These are phyloP conservation scores for Dendrocalamus sinicus DNA, from an alignment of 176 grass and related monocot genomes.

Conservation along the genomic window DNA sequence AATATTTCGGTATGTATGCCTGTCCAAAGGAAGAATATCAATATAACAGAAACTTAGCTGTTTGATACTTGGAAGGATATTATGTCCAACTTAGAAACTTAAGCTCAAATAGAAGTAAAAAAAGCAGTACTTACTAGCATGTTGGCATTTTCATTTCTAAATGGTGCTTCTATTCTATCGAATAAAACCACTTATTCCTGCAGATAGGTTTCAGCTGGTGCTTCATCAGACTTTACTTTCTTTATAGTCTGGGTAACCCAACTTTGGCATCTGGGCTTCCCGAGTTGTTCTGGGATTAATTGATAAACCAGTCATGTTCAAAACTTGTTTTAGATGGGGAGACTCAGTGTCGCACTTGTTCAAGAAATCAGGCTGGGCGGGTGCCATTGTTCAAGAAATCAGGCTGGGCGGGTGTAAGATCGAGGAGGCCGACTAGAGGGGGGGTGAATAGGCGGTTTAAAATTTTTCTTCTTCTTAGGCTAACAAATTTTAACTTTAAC, in stretches of 20 bases:
- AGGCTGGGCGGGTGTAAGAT: too few species aligned
- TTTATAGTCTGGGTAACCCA: not conserved
- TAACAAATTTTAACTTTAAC: too few species aligned
- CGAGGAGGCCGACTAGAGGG: too few species aligned
- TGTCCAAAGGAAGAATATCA: slow-evolving; percentile 2
- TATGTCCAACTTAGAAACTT: not conserved
- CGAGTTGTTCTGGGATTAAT: not conserved
- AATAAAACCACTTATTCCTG: not conserved
- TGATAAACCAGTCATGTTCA: not conserved
- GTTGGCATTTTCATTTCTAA: not conserved
- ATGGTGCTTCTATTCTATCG: not conserved
- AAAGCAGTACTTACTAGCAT: not conserved
- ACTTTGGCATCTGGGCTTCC: not conserved
- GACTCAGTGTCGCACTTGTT: not conserved
- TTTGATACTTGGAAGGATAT: not conserved
- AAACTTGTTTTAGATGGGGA: not conserved
- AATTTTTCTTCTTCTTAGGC: too few species aligned
- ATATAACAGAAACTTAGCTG: slow-evolving; percentile 8
- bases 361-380: too few species aligned
- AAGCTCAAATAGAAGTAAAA: not conserved
- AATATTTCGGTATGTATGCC: not conserved
- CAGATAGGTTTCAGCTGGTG: not conserved
- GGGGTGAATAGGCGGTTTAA: too few species aligned
- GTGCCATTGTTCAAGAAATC: too few species aligned
- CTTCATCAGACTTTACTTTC: not conserved